Conservation (phyloP, 768 basidiomycete species). For the Tulasnella sp. region DNA sequence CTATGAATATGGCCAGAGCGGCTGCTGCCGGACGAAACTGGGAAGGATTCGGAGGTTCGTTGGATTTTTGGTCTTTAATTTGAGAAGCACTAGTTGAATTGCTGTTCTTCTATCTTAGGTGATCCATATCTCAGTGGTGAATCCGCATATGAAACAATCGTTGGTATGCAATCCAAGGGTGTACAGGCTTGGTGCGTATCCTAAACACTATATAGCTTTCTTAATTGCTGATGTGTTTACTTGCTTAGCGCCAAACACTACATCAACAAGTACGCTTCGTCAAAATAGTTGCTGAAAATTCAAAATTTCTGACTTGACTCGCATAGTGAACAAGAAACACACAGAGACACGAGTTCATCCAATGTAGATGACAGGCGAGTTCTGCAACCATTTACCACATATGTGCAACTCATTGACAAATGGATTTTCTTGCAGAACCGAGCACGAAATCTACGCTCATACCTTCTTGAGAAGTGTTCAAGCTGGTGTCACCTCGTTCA, state of each 20-base stretch:
- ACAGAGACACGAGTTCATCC: constrained; percentile 10
- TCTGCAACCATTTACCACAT: background rate
- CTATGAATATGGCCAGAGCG: constrained; percentile 16
- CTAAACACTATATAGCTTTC: constrained; percentile 22
- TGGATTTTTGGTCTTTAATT: background rate
- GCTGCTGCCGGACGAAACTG: constrained; percentile 22
- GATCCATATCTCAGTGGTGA: constrained; percentile 21
- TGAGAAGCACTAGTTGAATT: background rate
- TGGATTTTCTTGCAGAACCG: constrained; percentile 12
- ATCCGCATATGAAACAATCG: constrained; percentile 20
- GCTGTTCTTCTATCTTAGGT: background rate
- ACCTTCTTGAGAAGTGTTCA: constrained; percentile 11
- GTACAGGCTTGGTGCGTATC: constrained; percentile 20
- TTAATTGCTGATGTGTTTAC: background rate
- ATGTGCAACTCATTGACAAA: background rate
- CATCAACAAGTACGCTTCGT: constrained; percentile 11
- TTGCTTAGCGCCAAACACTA: constrained; percentile 18
- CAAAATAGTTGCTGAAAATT: background rate
- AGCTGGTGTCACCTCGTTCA: constrained; percentile 22
- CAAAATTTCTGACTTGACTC: background rate
- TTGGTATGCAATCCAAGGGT: constrained; percentile 19
- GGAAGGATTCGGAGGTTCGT: constrained; percentile 15
- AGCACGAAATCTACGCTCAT: constrained; percentile 12
- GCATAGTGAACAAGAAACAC: constrained; percentile 17
- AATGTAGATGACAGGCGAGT: constrained; percentile 12